Percentiles rank a stretch among this genome's conserved stretches.
Evolutionary conservation across 139 green algal species (phyloP).

Genomic region (Chlorella sp.): DNA sequence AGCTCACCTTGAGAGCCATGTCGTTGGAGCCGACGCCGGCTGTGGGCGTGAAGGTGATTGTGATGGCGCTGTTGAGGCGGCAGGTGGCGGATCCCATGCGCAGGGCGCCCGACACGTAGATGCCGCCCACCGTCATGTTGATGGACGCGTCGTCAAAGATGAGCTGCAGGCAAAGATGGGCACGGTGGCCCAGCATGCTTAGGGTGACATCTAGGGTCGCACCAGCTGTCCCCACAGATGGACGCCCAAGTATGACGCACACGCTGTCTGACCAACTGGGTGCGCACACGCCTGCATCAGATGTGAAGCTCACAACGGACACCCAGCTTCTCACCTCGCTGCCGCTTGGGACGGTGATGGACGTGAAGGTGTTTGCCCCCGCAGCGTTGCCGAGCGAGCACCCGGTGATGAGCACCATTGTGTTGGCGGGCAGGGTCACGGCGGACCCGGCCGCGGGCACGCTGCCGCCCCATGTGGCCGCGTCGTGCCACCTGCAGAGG

Average conservation of each 20-base stretch:
- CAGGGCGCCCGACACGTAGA: slow-evolving; percentile 7
- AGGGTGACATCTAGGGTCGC: neutral
- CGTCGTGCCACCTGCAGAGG: neutral
- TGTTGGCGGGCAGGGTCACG: slow-evolving; percentile 23
- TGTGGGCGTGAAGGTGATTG: slow-evolving; percentile 7
- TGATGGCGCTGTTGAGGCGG: slow-evolving; percentile 6
- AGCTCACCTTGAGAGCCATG: slow-evolving; percentile 6
- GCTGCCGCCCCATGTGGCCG: neutral
- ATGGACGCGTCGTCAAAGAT: slow-evolving; percentile 20
- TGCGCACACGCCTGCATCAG: neutral
- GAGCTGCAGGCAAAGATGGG: slow-evolving; percentile 6
- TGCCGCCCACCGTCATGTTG: neutral
- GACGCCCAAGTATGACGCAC: neutral
- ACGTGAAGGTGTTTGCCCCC: slow-evolving; percentile 3
- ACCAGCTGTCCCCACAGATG: neutral
- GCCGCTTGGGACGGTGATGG: slow-evolving; percentile 19
- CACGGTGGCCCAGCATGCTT: neutral
- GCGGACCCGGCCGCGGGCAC: neutral
- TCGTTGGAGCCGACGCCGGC: neutral
- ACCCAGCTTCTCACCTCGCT: slow-evolving; percentile 13
- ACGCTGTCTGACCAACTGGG: neutral
- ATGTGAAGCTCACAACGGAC: neutral
- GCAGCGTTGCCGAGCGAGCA: slow-evolving; percentile 18
- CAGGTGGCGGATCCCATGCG: slow-evolving; percentile 7
- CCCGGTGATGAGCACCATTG: slow-evolving; percentile 19